Conservation (phyloP, 495 filamentous ascomycete genomes). For the Lindgomyces ingoldianus region DNA sequence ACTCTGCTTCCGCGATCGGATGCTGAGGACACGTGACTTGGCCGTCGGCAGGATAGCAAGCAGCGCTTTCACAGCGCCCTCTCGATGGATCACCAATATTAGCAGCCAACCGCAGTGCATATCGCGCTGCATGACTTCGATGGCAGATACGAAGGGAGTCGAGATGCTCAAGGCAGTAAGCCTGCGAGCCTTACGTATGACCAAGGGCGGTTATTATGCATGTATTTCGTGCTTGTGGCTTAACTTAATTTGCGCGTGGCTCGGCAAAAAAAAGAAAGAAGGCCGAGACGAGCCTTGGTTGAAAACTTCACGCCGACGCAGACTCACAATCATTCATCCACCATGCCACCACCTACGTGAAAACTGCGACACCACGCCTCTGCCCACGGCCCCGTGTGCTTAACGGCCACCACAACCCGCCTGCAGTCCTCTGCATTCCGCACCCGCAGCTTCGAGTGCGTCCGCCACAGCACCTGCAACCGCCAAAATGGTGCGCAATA, state of each 20-base stretch:
- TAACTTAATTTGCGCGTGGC: conserved; percentile 13
- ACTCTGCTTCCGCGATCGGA: no score
- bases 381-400: not conserved
- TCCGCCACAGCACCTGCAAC: not conserved
- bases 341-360: conserved; percentile 26
- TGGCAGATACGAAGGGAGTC: not conserved
- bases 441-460: not conserved
- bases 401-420: not conserved
- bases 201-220: not conserved
- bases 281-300: conserved; percentile 8
- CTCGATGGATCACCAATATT: no score
- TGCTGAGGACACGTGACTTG: not conserved
- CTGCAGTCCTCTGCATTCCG: not conserved
- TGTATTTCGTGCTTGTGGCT: not conserved
- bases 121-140: no score
- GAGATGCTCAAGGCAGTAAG: not conserved
- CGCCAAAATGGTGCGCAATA: conserved; percentile 82
- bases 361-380: conserved; percentile 5
- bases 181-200: not conserved
- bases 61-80: no score
- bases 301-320: conserved; percentile 17
- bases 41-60: not conserved
- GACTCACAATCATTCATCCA: conserved; percentile 13
- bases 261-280: conserved; percentile 11
- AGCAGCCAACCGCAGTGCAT: no score